These are phyloP conservation scores for Kodamaea fungicola DNA, from an alignment of 1,139 yeast species.

Conservation along the genomic window DNA sequence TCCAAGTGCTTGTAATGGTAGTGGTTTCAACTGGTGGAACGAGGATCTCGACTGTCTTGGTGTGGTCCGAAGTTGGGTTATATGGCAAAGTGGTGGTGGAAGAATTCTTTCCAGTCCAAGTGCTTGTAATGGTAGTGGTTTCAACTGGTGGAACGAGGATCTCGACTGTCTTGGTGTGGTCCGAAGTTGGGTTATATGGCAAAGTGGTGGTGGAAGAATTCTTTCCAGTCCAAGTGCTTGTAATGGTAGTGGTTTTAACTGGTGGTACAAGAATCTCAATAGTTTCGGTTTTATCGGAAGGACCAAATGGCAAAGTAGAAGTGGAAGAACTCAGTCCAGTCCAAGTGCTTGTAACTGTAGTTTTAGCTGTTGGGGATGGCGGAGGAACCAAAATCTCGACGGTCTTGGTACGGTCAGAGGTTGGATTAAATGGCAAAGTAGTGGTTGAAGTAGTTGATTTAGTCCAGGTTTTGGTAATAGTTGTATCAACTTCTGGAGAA, in stretches of 20 bases:
- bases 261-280: too few relatives aligned
- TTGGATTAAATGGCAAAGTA: slow-evolving; percentile 6
- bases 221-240: too few relatives aligned
- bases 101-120: slow-evolving; percentile 8
- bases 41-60: slow-evolving; percentile 14
- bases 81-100: slow-evolving; percentile 5
- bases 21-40: background rate
- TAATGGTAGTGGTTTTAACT: slow-evolving; percentile 1
- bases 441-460: slow-evolving; percentile 5
- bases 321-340: slow-evolving; percentile 9
- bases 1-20: slow-evolving; percentile 7
- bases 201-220: too few relatives aligned
- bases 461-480: slow-evolving; percentile 13
- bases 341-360: slow-evolving; percentile 1
- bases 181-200: too few relatives aligned
- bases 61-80: slow-evolving; percentile 11
- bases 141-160: too few relatives aligned
- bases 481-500: slow-evolving; percentile 7
- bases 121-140: slow-evolving; percentile 10
- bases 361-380: slow-evolving; percentile 9
- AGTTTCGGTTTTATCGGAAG: too few relatives aligned
- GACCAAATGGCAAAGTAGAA: too few relatives aligned
- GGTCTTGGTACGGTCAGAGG: slow-evolving; percentile 13
- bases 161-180: too few relatives aligned
- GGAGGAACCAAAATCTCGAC: slow-evolving; percentile 10